Conservation (phyloP, 2,329 filamentous ascomycete species). For the Colletotrichum falcatum region DNA sequence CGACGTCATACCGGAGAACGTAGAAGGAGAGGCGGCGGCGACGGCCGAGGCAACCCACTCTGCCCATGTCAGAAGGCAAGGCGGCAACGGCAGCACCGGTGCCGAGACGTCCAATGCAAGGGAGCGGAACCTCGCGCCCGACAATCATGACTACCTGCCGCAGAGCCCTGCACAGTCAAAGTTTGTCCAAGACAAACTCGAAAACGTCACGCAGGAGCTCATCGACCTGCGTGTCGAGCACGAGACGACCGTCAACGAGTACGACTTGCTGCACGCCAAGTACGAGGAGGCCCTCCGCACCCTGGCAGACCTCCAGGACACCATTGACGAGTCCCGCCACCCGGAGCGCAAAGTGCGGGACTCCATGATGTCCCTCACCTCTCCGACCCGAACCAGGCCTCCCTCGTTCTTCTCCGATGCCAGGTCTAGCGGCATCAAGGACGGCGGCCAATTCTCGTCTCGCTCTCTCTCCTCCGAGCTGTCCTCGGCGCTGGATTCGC, state of each 20-base stretch:
- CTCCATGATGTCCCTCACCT: slow-evolving; percentile 66
- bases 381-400: slow-evolving; percentile 68
- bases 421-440: slow-evolving; percentile 77
- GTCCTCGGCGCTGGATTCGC: slow-evolving; percentile 85
- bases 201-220: slow-evolving; percentile 90
- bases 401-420: slow-evolving; percentile 87
- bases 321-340: slow-evolving; percentile 82
- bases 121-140: slow-evolving; percentile 31
- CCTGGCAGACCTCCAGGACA: slow-evolving; percentile 86
- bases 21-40: slow-evolving; percentile 54
- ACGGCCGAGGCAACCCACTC: slow-evolving; percentile 39
- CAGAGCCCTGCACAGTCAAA: slow-evolving; percentile 83
- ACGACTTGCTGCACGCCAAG: slow-evolving; percentile 84
- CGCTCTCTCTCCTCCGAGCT: slow-evolving; percentile 95
- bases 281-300: slow-evolving; percentile 90
- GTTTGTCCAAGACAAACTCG: slow-evolving; percentile 92
- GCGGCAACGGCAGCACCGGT: neutral
- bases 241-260: slow-evolving; percentile 84
- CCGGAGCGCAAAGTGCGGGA: slow-evolving; percentile 63
- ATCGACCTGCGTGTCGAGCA: slow-evolving; percentile 92
- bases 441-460: slow-evolving; percentile 77
- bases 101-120: slow-evolving; percentile 28
- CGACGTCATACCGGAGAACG: slow-evolving; percentile 66
- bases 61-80: slow-evolving; percentile 45
- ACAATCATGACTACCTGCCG: slow-evolving; percentile 57